These are phyloP conservation scores for Ophiostoma himal-ulmi DNA, from an alignment of 2,329 filamentous ascomycete genomes.

Conservation along the genomic window DNA sequence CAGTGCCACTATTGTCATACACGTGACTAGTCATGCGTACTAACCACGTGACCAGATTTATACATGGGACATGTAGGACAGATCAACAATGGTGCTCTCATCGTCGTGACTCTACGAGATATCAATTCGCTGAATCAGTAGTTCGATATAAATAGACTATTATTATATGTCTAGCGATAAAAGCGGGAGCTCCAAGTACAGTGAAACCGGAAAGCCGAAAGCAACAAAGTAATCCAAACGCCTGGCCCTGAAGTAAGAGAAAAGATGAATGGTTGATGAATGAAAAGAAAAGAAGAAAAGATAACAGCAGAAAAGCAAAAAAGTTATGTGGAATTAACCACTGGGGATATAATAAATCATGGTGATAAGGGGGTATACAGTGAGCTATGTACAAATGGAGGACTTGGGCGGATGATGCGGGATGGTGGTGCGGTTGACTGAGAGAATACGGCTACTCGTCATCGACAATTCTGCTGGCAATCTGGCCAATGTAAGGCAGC, in stretches of 20 bases:
- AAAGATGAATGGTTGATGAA: neutral
- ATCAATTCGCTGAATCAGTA: neutral
- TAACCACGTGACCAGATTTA: neutral
- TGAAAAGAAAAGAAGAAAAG: neutral
- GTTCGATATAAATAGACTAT: neutral
- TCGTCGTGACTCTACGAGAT: neutral
- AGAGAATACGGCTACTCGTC: constrained; percentile 52
- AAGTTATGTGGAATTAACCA: neutral
- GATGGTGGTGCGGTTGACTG: neutral
- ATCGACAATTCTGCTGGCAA: constrained; percentile 86
- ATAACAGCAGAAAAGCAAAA: neutral
- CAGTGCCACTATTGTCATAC: neutral
- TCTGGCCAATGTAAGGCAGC: constrained; percentile 74
- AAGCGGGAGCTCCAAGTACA: neutral
- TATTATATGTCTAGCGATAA: neutral
- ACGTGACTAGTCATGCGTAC: constrained; percentile 13
- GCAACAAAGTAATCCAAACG: neutral
- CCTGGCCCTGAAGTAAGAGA: neutral
- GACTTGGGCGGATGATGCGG: neutral
- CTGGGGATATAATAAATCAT: neutral
- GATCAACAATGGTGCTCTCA: neutral
- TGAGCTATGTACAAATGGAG: constrained; percentile 1
- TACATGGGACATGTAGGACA: neutral
- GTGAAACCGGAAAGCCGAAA: neutral
- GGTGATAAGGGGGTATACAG: neutral